A percentile compares a stretch with the other conserved stretches of the same genome.
Conservation (phyloP, 1,284 basidiomycete genomes). For the Pseudozyma tsukubaensis region DNA sequence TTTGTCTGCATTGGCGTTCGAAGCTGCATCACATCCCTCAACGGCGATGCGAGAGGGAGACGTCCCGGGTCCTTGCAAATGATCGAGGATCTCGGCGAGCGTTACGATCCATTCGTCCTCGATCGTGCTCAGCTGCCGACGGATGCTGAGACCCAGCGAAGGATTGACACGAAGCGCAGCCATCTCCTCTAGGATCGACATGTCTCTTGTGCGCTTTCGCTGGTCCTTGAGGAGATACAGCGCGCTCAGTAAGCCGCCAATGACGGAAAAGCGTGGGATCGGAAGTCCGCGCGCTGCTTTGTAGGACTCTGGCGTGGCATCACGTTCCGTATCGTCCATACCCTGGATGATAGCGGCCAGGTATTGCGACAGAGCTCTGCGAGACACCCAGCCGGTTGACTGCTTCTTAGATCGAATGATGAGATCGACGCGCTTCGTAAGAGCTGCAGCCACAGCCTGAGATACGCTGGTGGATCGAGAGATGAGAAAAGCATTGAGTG, state of each 20-base stretch:
- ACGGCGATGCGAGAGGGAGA: background rate
- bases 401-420: conserved; percentile 42
- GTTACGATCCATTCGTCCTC: conserved; percentile 60
- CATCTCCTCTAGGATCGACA: conserved; percentile 51
- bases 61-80: conserved; percentile 21
- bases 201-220: conserved; percentile 31
- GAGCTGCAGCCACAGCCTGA: conserved; percentile 55
- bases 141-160: conserved; percentile 43
- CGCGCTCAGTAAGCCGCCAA: conserved; percentile 60
- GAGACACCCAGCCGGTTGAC: conserved; percentile 48
- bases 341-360: conserved; percentile 44
- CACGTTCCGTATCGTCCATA: conserved; percentile 29
- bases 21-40: background rate
- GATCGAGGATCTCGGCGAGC: conserved; percentile 55
- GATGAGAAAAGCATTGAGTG: conserved; percentile 42
- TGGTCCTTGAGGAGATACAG: conserved; percentile 55
- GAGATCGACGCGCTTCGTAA: conserved; percentile 55
- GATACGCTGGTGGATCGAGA: conserved; percentile 44
- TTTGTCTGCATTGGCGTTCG: background rate
- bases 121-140: conserved; percentile 28
- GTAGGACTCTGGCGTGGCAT: conserved; percentile 35
- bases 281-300: conserved; percentile 36
- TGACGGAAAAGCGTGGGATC: conserved; percentile 57
- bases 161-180: conserved; percentile 43
- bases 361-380: conserved; percentile 51